Conservation (phyloP, 2,329 filamentous ascomycete genomes). For the Sclerotinia subarctica region DNA sequence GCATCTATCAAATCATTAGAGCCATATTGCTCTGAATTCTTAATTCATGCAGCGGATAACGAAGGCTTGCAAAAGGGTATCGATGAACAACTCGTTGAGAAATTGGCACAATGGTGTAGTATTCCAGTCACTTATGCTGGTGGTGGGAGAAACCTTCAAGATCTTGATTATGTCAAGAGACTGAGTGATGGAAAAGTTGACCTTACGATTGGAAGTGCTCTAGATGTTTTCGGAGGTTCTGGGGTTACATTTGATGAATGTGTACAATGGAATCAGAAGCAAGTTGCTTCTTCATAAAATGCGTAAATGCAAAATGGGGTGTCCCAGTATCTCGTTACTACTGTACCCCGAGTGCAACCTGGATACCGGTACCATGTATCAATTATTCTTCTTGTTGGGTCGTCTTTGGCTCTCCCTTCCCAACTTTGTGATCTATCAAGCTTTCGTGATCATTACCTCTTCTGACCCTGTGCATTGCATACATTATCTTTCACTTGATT, state of each 20-base stretch:
- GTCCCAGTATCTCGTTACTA: not conserved
- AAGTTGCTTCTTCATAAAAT: slow-evolving; percentile 34
- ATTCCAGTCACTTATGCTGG: slow-evolving; percentile 97
- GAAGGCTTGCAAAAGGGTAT: slow-evolving; percentile 91
- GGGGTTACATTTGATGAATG: slow-evolving; percentile 88
- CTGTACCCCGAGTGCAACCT: not conserved
- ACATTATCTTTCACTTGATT: slow-evolving; percentile 6
- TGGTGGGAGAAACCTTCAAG: slow-evolving; percentile 77
- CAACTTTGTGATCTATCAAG: not conserved
- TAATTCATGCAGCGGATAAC: slow-evolving; percentile 95
- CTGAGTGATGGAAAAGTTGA: slow-evolving; percentile 82
- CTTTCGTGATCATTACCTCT: not conserved
- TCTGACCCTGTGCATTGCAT: slow-evolving; percentile 9
- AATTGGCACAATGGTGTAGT: slow-evolving; percentile 77
- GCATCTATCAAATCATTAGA: slow-evolving; percentile 78
- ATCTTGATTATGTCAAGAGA: slow-evolving; percentile 76
- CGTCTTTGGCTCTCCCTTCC: not conserved
- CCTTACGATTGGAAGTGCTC: slow-evolving; percentile 90
- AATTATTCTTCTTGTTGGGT: not conserved
- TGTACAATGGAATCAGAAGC: slow-evolving; percentile 73
- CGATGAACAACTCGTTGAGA: slow-evolving; percentile 76
- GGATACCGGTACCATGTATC: not conserved
- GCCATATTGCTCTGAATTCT: slow-evolving; percentile 91
- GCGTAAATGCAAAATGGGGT: slow-evolving; percentile 3
- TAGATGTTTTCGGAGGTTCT: slow-evolving; percentile 91